Evolutionary conservation across 805 yeast species (phyloP), one percentile per base, ranked within the genome.

Genomic region (Candida germanica): DNA sequence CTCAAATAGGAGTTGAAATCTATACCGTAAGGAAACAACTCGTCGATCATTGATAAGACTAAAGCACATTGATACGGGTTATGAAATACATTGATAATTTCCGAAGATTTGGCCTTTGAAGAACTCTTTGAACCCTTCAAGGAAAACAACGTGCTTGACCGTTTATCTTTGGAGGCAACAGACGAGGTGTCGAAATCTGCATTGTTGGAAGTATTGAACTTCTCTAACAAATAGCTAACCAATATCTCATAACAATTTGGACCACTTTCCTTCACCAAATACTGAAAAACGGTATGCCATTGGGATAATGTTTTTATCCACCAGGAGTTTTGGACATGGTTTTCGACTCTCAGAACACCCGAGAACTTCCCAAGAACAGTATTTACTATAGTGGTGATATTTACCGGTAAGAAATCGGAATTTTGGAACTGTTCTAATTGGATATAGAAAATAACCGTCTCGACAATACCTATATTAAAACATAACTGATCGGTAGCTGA

Each of bases 391-490:
- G 17, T 31, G 3, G 48, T 29, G 19, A 65, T 35, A 18, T 58
- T 59, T 5, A 35, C 28, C 0, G 71, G 47, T 20, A 65, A 51
- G 36, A 48, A 67, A n/a, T 64, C 69, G 1, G 57, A 46, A 33
- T 61, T 53, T 37, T 64, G 72, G 31, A 66, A 58, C 42, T 61
- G 68, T 38, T 64, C 67, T 12, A 68, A 49, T 44, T 67, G 72
- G 22, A 64, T 43, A 39, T 64, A 66, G 26, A 62, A 43, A 5
- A 66, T 48, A 12, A 67, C 31, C 0, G 69, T 36, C 42, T 66
- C 69, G 6, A 55, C 50, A 2, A 58, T 38, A 10, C 69, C 62
- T 1, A 56, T 44, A 36, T 66, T 68, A 20, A 43, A 44, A 12
- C 61, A 46, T 5, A 45, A 35, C 16, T 41, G 36, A 15, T 50